Evolutionary conservation across 2,329 filamentous ascomycete species (phyloP).

Genomic region (Dactylellina drechsleri): DNA sequence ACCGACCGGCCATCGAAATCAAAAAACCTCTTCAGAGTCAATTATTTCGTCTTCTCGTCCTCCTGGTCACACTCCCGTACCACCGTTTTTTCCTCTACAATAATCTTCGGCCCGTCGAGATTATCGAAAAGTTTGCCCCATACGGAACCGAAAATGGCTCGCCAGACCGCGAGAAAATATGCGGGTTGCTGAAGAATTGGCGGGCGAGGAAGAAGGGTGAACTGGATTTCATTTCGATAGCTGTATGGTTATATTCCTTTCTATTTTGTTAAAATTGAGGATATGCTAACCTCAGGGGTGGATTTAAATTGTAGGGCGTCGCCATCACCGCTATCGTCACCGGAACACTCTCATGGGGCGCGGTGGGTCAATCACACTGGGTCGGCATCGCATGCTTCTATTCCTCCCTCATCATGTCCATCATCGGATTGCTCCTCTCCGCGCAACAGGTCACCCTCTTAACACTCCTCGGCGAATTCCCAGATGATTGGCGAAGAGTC

Average conservation of each 20-base stretch:
- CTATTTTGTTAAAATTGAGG: neutral
- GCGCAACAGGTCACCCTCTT: constrained; percentile 32
- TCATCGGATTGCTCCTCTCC: constrained; percentile 32
- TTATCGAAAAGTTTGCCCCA: constrained; percentile 24
- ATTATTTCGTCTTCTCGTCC: constrained; percentile 16
- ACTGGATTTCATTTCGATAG: constrained; percentile 28
- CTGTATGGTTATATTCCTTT: neutral
- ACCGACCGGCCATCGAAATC: neutral
- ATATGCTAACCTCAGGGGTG: neutral
- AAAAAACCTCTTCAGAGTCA: constrained; percentile 23
- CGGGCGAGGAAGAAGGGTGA: constrained; percentile 29
- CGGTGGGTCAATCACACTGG: constrained; percentile 10
- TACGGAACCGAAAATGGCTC: constrained; percentile 35
- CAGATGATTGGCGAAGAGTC: constrained; percentile 19
- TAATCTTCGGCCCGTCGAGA: constrained; percentile 19
- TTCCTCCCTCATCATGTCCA: constrained; percentile 28
- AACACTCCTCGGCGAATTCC: constrained; percentile 29
- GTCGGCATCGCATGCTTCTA: constrained; percentile 23
- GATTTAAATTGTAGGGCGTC: constrained; percentile 12
- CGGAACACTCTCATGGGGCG: constrained; percentile 26
- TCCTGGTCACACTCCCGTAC: constrained; percentile 26
- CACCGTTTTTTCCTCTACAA: constrained; percentile 39
- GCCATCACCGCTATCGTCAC: constrained; percentile 27
- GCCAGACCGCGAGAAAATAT: constrained; percentile 28
- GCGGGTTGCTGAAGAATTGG: constrained; percentile 25